Base-by-base conservation (phyloP, 768 basidiomycete species). In the Phaeolepiota aurea region DNA sequence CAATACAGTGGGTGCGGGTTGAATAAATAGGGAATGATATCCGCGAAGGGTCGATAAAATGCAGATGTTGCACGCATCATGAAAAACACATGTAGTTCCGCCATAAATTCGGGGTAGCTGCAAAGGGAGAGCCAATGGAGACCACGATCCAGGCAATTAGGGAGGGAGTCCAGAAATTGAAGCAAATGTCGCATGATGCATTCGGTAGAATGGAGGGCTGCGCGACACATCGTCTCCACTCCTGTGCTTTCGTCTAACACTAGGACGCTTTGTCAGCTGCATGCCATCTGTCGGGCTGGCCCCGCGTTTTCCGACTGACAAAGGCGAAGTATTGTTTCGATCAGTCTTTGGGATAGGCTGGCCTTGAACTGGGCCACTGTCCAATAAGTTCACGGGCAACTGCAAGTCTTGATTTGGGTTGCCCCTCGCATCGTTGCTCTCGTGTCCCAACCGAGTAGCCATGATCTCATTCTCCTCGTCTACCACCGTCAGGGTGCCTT, bases 401-500 rank as follows among this genome's bases (percentile, higher is more conserved):
- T 28, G 25, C n/a, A n/a, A 7, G n/a, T 28, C 7, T n/a, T 7
- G 7, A n/a, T 28, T 28, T n/a, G 7, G 7, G 25, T n/a, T 28
- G 7, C 25, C 25, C 7, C 41, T 38, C 37, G 46, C 45, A 20
- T 40, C 41, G 23, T 44, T 50, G 15, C 25, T 54, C 49, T 42
- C 48, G 46, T 43, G 33, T n/a, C 44, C 49, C 34, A 38, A 38
- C 34, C 44, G 43, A 23, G 40, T 44, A 22, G 22, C 41, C 25
- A 50, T 54, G 41, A 47, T 51, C 32, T 66, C 67, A 43, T 63
- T 68, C 60, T 83, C 79, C 57, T 88, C 83, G 47, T 89, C 87
- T 34, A 83, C 70, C 13, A 90, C 66, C 71, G 75, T 70, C 61
- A 91, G 58, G 12, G 82, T 75, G 4, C 89, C 88, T 58, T 88